Conservation (phyloP, 306 rosid species). For the Sesbania bispinosa region DNA sequence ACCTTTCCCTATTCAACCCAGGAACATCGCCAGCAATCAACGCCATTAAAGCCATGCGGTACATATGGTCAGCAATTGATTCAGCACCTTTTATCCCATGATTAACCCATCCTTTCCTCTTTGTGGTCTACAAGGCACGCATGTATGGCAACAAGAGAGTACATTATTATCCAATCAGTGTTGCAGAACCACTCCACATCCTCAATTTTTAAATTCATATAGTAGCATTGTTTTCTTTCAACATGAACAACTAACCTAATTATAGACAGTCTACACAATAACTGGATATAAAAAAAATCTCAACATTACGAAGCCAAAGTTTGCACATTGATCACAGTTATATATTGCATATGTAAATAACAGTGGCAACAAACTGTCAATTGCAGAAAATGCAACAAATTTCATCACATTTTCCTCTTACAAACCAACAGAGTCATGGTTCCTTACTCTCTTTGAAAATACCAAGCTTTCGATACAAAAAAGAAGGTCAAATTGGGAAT, state of each 20-base stretch:
- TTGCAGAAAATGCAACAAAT: not conserved
- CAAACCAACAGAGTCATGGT: not conserved
- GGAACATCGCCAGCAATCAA: conserved; percentile 70
- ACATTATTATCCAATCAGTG: not conserved
- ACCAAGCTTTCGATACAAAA: not conserved
- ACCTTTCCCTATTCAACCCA: conserved; percentile 87
- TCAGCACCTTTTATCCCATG: conserved; percentile 87
- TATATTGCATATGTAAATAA: not conserved
- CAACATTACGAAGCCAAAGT: not conserved
- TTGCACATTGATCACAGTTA: not conserved
- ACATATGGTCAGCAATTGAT: conserved; percentile 93
- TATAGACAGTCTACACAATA: not conserved
- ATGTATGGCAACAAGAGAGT: conserved; percentile 1
- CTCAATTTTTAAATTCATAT: not conserved
- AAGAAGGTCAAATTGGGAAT: not conserved
- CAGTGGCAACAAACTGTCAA: not conserved
- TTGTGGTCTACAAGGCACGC: conserved; percentile 61
- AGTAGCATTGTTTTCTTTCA: not conserved
- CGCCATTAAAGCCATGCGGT: conserved; percentile 89
- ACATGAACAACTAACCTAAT: not conserved
- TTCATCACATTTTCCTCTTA: not conserved
- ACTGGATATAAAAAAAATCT: not conserved
- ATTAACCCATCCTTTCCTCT: conserved; percentile 93
- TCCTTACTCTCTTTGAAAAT: too few species aligned
- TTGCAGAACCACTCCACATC: not conserved